Conservation (phyloP, 2,329 filamentous ascomycete genomes). For the Leptographium lundbergii region DNA sequence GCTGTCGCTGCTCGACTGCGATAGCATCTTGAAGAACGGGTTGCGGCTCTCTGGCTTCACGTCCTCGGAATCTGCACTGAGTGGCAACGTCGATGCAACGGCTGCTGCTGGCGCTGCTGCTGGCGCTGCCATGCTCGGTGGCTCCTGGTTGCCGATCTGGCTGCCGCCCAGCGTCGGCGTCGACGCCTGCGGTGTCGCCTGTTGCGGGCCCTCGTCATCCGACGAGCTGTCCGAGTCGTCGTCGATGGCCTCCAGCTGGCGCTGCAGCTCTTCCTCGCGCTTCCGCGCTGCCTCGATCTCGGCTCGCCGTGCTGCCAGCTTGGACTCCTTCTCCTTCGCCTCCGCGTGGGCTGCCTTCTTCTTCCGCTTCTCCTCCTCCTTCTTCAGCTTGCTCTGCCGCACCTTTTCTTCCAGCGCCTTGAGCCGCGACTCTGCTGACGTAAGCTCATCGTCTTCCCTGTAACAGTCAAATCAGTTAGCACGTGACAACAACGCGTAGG, state of each 20-base stretch:
- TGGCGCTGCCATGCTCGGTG: too few species aligned
- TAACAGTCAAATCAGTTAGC: slow-evolving; percentile 16
- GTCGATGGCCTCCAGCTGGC: slow-evolving; percentile 65
- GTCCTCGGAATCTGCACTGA: slow-evolving; percentile 15
- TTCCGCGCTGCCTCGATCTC: slow-evolving; percentile 88
- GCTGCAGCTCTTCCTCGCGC: slow-evolving; percentile 77
- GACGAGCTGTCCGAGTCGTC: slow-evolving; percentile 62
- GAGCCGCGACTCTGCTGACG: slow-evolving; percentile 67
- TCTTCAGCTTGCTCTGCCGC: slow-evolving; percentile 83
- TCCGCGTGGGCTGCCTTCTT: slow-evolving; percentile 82
- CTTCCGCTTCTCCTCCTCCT: slow-evolving; percentile 87
- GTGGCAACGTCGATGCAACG: slow-evolving; percentile 28
- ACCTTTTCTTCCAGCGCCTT: slow-evolving; percentile 90
- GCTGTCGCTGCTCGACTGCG: slow-evolving; percentile 44
- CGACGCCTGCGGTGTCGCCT: slow-evolving; percentile 51
- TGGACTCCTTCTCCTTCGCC: slow-evolving; percentile 76
- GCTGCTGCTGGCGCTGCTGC: slow-evolving; percentile 30
- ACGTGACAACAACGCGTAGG: not conserved
- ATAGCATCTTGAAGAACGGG: slow-evolving; percentile 86
- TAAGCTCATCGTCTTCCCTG: slow-evolving; percentile 76
- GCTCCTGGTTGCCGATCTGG: slow-evolving; percentile 39
- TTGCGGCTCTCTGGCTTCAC: slow-evolving; percentile 74
- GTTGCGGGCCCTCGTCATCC: slow-evolving; percentile 63
- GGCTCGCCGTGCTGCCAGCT: slow-evolving; percentile 70
- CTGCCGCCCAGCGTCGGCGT: slow-evolving; percentile 42